Base-by-base conservation (phyloP, 257 asterid genomes). In the Nicotiana paniculata region DNA sequence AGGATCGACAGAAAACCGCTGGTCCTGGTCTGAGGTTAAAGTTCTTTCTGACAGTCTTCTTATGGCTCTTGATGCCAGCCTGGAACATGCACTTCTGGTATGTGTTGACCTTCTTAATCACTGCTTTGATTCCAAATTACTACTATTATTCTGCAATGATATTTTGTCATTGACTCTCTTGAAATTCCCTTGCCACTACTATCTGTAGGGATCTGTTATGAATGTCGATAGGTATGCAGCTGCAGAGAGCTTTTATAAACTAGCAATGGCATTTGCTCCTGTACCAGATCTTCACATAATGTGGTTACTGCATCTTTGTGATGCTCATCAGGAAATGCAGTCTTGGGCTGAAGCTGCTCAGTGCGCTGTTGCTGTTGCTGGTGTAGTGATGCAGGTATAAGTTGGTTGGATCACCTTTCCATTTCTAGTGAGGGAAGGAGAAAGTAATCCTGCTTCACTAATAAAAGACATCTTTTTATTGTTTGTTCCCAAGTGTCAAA, bases 321-420 rank as follows among this genome's bases (percentile, higher is more conserved):
- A 96, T 84, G 99, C 99, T 8, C 99, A 96, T 93, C 99, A 96
- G 89, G 99, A 96, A 90, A 96, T 96, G 99, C 98, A 94, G 85
- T 96, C 99, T 78, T 96, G 99, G 99, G 99, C 98, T 88, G 99
- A 96, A 91, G 98, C 99, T 81, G 99, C 99, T 11, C 92, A 96
- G 86, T 96, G 99, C 87, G 99, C 98, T 83, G 98, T 94, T 78
- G 99, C 97, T 88, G 99, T 96, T 84, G 98, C 99, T 83, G 99
- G 99, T 64, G 99, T 96, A 57, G 98, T 96, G 85, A 96, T 94
- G 98, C 99, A 93, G 97, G 99, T 93, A 74, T 62, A 62, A 46
- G 51, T 43, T 77, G 54, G 82, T 64, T 75, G 26, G 46, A 1
- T 51, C 70, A 32, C 54, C 61, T 78, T 83, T 51, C 53, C 48